Base-by-base conservation (phyloP, 306 rosid genomes). In the Abrus precatorius region DNA sequence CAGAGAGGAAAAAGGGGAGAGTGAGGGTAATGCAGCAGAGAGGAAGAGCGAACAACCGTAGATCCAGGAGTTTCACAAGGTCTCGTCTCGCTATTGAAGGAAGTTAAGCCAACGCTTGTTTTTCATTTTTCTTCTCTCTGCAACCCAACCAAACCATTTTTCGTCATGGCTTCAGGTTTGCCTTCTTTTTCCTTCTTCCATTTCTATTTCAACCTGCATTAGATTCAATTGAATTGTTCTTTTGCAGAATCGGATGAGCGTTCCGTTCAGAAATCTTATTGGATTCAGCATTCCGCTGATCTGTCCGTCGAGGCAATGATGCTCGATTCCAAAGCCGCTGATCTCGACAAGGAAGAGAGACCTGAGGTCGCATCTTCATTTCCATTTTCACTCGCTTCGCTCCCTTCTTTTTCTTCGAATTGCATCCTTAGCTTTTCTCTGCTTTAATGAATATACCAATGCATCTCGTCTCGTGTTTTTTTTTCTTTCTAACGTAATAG, bases 301-400 rank as follows among this genome's bases (percentile, higher is more conserved):
- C 71, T 95, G 45, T 93, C 99, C 0, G 85, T 95, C 0, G 99
- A 95, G 87, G 86, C 96, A 1, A 95, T 95, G 98, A 92, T 95
- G 97, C 99, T 95, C 12, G 99, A 95, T 49, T 95, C 99, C 71
- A 88, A 93, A 59, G 99, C 98, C 55, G 85, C 93, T 5, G 91
- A 93, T 93, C 99, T 95, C 5, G 99, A 95, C 75, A 93, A 89
- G 54, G 97, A 93, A 84, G 99, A 95, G 84, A 84, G 99, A 33
- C 99, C 99, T 7, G 99, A 95, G 85, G 99, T 92, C 63, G 7
- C 72, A 2, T 5, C 20, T 12, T 1, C 11, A 8, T 6, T 8
- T 7, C 32, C 49, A 1, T 10, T 61, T 2, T 1, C 36, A 1
- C 33, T 7, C 28, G 0, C 8, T 43, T 50, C 55, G 9, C n/a